Evolutionary conservation across 768 basidiomycete genomes (phyloP).

Genomic region (Gymnopilus dilepis): DNA sequence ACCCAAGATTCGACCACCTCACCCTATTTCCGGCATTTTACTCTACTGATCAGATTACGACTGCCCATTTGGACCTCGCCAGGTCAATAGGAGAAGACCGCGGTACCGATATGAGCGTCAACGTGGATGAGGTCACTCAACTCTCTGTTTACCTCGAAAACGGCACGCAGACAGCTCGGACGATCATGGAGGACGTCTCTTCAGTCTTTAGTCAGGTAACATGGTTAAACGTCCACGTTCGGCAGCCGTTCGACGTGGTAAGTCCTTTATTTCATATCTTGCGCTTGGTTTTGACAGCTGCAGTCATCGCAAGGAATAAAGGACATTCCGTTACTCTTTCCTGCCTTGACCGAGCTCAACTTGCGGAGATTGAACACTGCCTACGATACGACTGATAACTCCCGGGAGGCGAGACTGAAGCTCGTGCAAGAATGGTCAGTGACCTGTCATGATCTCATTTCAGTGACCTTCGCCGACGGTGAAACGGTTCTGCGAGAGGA

Average conservation of each 20-base stretch:
- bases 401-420: too few relatives aligned
- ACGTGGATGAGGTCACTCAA: neutral
- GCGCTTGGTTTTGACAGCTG: too few relatives aligned
- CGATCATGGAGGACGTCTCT: neutral
- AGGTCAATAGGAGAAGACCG: neutral
- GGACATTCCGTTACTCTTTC: neutral
- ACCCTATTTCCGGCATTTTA: neutral
- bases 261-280: neutral
- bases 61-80: neutral
- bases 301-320: neutral
- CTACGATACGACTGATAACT: too few relatives aligned
- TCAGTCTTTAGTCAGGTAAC: neutral
- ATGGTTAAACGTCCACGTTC: neutral
- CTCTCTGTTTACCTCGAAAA: neutral
- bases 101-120: neutral
- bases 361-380: neutral
- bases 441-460: neutral
- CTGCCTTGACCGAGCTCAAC: neutral
- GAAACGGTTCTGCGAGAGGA: neutral
- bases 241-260: neutral
- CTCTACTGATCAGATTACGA: neutral
- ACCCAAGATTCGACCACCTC: neutral
- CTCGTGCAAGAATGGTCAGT: neutral
- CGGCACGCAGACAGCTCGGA: neutral
- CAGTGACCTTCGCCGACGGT: neutral